Base-by-base conservation (phyloP, 169 alveolate species). In the Cryptosporidium sp. region DNA sequence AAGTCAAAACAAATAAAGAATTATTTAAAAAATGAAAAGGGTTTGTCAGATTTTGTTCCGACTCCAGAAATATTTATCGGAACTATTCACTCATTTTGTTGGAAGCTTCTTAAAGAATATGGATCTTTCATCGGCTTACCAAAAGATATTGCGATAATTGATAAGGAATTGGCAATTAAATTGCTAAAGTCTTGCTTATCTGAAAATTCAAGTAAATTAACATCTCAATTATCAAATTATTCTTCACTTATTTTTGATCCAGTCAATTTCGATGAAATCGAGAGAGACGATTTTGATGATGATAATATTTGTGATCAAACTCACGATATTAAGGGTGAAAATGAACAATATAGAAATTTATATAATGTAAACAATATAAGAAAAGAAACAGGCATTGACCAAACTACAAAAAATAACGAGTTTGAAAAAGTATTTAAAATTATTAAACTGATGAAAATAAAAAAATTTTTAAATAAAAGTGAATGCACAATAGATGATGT, bases 1-100 rank as follows among this genome's bases (percentile, higher is more conserved):
- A 44, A 21, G 26, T 29, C 65, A 23, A 62, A 60, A 3, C 6
- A 18, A 6, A 37, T 51, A 35, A 61, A 61, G n/a, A 60, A 16
- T 48, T 8, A 37, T 12, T 42, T 37, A 26, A 16, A 18, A 48
- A 48, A 48, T 48, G 56, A 48, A 21, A 60, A 31, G 1, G 37
- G 10, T 16, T 60, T 44, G 0, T 29, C 45, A 31, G 21, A 48
- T 18, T 42, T 60, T 23, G 33, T 65, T 26, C 26, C 89, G 16
- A 65, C 69, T 16, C 44, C 75, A 52, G 60, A 85, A 58, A 70
- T 89, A 70, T 92, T 91, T 52, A 85, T 91, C 75, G 92, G 94
- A 14, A 91, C 93, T 16, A 91, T 92, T 2, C 93, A 92, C 60
- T 91, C 93, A 80, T 92, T 92, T 75, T 91, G 93, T 51, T 84